Evolutionary conservation across 2,329 filamentous ascomycete genomes (phyloP).

Genomic region (Colletotrichum sojae): DNA sequence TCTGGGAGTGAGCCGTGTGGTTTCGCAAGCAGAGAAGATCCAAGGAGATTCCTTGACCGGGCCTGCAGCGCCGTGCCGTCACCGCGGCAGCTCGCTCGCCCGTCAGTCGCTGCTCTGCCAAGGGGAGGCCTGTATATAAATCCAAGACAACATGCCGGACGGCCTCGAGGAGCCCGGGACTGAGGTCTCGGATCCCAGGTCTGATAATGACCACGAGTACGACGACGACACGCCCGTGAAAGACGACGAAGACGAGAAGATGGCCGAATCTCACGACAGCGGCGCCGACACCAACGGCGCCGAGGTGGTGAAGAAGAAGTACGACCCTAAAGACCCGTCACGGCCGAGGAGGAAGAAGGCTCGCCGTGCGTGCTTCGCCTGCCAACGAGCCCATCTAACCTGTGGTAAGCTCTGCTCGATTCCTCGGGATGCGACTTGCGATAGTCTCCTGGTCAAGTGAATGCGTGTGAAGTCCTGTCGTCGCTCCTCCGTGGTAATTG

Average conservation of each 20-base stretch:
- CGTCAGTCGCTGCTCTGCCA: constrained; percentile 22
- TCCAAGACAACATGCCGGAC: constrained; percentile 69
- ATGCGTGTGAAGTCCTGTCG: constrained; percentile 36
- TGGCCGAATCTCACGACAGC: constrained; percentile 59
- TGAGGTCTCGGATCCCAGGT: constrained; percentile 71
- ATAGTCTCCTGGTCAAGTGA: constrained; percentile 30
- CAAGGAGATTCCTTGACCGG: constrained; percentile 43
- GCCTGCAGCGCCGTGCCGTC: constrained; percentile 52
- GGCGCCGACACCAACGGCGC: constrained; percentile 60
- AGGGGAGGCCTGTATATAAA: constrained; percentile 60
- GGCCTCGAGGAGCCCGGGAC: constrained; percentile 66
- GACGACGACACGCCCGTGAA: constrained; percentile 62
- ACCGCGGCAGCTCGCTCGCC: constrained; percentile 41
- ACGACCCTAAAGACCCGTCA: constrained; percentile 89
- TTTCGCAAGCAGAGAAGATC: constrained; percentile 35
- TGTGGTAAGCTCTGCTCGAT: constrained; percentile 81
- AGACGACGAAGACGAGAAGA: constrained; percentile 65
- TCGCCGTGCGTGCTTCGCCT: constrained; percentile 93
- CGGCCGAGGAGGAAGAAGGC: constrained; percentile 96
- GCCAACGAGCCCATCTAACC: constrained; percentile 96
- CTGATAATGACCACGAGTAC: constrained; percentile 72
- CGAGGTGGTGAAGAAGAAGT: constrained; percentile 73
- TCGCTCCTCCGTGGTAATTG: constrained; percentile 22
- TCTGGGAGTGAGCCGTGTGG: constrained; percentile 37
- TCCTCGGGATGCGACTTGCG: constrained; percentile 22